A percentile compares a stretch with the other conserved stretches of the same genome.
phyloP scores from a whole-genome alignment of 1,139 yeast genomes.

The Diutina neorugosa region DNA sequence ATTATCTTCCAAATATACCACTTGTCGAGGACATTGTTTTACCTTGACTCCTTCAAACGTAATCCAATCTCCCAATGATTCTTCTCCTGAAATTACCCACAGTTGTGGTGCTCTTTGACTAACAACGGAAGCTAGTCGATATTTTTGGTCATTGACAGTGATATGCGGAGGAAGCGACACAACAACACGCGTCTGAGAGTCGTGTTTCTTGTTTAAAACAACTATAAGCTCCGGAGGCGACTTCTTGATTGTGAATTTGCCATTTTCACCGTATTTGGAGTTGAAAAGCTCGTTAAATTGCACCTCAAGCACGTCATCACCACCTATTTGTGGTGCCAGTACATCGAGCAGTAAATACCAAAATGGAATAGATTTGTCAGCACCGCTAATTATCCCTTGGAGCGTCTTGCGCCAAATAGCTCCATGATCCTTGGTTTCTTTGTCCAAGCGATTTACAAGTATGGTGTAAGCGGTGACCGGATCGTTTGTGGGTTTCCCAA shows the following conservation, averaged over 20 bases:
- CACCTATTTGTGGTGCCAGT: conserved; percentile 38
- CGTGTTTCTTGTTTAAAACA: conserved; percentile 27
- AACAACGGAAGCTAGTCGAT: conserved; percentile 12
- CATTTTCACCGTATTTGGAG: conserved; percentile 30
- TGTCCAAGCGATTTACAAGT: conserved; percentile 40
- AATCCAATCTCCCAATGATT: conserved; percentile 37
- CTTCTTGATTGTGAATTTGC: conserved; percentile 27
- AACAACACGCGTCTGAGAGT: conserved; percentile 10
- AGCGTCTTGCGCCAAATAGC: conserved; percentile 16
- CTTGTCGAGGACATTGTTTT: conserved; percentile 37
- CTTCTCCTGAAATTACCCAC: conserved; percentile 30
- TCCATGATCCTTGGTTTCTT: conserved; percentile 10
- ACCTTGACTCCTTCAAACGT: conserved; percentile 43
- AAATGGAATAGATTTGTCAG: conserved; percentile 19
- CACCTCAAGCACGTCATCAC: conserved; percentile 35
- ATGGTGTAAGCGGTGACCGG: conserved; percentile 41
- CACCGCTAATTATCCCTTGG: conserved; percentile 38
- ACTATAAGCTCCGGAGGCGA: conserved; percentile 49
- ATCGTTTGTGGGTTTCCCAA: conserved; percentile 30
- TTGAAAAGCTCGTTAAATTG: conserved; percentile 41
- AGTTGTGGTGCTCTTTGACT: conserved; percentile 15
- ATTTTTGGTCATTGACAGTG: conserved; percentile 40
- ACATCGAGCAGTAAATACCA: conserved; percentile 48
- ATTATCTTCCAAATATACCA: conserved; percentile 50
- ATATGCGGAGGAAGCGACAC: conserved; percentile 30